Percentiles rank a stretch among this genome's conserved stretches.
Evolutionary conservation across 2,329 filamentous ascomycete species (phyloP).

Genomic region (Chaetomium sp.): DNA sequence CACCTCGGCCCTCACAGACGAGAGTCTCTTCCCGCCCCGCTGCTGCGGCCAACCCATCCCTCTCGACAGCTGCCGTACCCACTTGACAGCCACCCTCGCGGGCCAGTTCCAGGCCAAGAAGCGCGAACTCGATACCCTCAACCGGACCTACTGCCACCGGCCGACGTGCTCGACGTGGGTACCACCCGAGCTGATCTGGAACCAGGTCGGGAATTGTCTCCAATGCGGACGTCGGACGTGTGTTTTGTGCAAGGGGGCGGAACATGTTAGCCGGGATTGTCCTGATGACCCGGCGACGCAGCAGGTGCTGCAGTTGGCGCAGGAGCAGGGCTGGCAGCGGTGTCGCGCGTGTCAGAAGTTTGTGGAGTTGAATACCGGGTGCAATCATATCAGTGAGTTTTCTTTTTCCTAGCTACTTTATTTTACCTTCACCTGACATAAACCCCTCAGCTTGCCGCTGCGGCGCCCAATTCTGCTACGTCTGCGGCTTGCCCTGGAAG

Average conservation of each 20-base stretch:
- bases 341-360: conserved; percentile 41
- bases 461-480: conserved; percentile 43
- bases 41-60: conserved; percentile 44
- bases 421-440: background rate
- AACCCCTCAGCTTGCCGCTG: conserved; percentile 39
- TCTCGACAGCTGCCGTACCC: conserved; percentile 27
- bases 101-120: conserved; percentile 37
- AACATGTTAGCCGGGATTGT: conserved; percentile 41
- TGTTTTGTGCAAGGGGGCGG: conserved; percentile 40
- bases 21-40: conserved; percentile 48
- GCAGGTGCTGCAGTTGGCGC: conserved; percentile 36
- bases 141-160: conserved; percentile 46
- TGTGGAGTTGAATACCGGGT: conserved; percentile 45
- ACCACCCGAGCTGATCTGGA: conserved; percentile 25
- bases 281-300: conserved; percentile 36
- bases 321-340: conserved; percentile 43
- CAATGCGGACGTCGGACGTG: conserved; percentile 43
- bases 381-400: conserved; percentile 51
- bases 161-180: conserved; percentile 43
- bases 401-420: background rate
- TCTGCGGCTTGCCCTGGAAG: conserved; percentile 39
- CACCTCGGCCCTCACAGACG: conserved; percentile 37
- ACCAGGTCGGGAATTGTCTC: conserved; percentile 35
- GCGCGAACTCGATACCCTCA: conserved; percentile 40
- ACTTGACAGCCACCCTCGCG: conserved; percentile 33